Evolutionary conservation across 345 rosid species (phyloP), one percentile per base, ranked within the genome.

Genomic region (Hibiscus mutabilis): DNA sequence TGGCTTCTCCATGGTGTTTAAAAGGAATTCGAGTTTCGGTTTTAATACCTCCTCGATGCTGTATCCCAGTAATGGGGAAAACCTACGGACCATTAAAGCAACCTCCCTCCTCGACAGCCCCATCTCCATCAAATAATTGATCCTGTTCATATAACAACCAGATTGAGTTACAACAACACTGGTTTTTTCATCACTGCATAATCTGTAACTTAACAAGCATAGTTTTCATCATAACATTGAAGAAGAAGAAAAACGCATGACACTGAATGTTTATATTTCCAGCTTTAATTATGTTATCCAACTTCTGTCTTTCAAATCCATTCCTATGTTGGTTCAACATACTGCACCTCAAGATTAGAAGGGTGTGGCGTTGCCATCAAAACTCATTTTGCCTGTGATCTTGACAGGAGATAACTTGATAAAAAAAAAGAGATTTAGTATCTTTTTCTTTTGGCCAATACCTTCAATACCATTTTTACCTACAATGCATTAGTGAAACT

Each of bases 11-110:
- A 94, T 89, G 9, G 80, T 82, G 46, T 86, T 80, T 75, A 85
- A 63, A 9, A 91, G 84, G 77, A 94, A 89, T 37, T 87, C 88
- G 25, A 87, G 75, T 87, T 94, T 94, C 0, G 98, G 98, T 79
- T 78, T 79, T 76, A 89, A 75, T 5, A 94, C 96, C 72, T 85
- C 76, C 7, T 86, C 79, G 0, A 91, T 82, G 83, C 96, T 87
- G 85, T 94, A 91, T 35, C 98, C 98, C 56, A 94, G 81, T 21
- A 94, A 69, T 8, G 95, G 98, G 14, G 97, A 88, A 85, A 91
- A 94, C 61, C 81, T 85, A 25, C 87, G 85, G 18, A 94, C 81
- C 98, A 94, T 91, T 84, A 81, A 88, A 6, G 81, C 85, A 7
- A 94, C 66, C 18, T 86, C 94, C 75, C 80, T 80, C 82, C 81